phyloP scores from a whole-genome alignment of 306 rosid species.

The Vigna trinervia region DNA sequence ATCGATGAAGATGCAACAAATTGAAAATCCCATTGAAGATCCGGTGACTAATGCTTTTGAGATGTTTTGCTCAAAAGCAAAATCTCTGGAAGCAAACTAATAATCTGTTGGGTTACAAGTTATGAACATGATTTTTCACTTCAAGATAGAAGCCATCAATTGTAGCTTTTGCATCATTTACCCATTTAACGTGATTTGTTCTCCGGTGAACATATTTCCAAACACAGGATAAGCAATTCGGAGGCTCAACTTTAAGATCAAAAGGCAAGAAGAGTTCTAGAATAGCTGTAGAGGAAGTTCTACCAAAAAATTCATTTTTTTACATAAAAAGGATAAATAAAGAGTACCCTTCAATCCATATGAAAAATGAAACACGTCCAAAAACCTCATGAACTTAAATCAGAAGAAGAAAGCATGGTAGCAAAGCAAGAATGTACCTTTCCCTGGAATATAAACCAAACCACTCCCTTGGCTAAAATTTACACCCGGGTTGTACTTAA shows the following conservation, averaged over 20 bases:
- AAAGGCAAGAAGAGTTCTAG: not conserved
- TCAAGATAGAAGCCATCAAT: not conserved
- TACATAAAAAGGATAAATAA: not conserved
- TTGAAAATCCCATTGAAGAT: not conserved
- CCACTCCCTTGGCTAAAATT: constrained; percentile 65
- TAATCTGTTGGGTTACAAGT: not conserved
- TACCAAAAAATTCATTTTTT: constrained; percentile 4
- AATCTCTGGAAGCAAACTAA: not conserved
- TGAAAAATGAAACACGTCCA: not conserved
- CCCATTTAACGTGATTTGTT: not conserved
- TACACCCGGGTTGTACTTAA: constrained; percentile 59
- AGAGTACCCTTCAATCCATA: not conserved
- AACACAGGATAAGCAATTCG: not conserved
- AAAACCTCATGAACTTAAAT: constrained; percentile 2
- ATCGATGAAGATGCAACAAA: not conserved
- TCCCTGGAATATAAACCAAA: constrained; percentile 68
- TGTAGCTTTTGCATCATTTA: not conserved
- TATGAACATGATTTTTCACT: not conserved
- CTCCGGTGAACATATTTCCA: not conserved
- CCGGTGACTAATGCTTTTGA: not conserved
- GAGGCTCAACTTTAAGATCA: not conserved
- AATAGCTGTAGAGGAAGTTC: not conserved
- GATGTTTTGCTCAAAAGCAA: not conserved
- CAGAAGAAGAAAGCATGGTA: constrained; percentile 27
- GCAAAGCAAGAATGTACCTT: constrained; percentile 54